phyloP scores from a whole-genome alignment of 495 filamentous ascomycete species.

The Aspergillus carlsbadensis region DNA sequence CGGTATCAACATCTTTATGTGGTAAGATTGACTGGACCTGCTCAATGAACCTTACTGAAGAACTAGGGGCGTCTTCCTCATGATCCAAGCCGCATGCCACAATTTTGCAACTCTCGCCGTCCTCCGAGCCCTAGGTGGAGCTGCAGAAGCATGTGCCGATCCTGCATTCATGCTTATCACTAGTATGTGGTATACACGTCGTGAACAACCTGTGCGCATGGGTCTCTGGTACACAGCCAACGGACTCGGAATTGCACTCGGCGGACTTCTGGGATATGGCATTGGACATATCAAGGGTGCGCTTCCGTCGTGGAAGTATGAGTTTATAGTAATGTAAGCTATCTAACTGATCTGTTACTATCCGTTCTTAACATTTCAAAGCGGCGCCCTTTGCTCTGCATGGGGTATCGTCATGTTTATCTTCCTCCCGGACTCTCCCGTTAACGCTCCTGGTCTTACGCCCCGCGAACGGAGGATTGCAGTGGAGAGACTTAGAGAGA shows the following conservation, averaged over 20 bases:
- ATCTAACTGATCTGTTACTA: background rate
- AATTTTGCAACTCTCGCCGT: constrained; percentile 53
- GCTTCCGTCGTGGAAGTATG: constrained; percentile 57
- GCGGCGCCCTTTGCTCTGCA: constrained; percentile 52
- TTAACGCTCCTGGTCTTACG: constrained; percentile 58
- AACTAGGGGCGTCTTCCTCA: constrained; percentile 51
- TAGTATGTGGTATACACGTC: constrained; percentile 52
- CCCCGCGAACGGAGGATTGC: constrained; percentile 57
- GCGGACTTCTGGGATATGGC: constrained; percentile 59
- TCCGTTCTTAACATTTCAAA: constrained; percentile 1
- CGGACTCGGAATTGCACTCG: constrained; percentile 56
- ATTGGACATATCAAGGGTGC: constrained; percentile 55
- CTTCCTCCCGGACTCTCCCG: constrained; percentile 62
- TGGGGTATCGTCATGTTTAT: constrained; percentile 60
- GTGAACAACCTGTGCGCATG: constrained; percentile 58
- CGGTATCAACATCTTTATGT: constrained; percentile 59
- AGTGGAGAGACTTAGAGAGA: constrained; percentile 56
- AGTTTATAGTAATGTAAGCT: constrained; percentile 48
- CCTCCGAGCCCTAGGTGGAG: constrained; percentile 51
- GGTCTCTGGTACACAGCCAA: constrained; percentile 62
- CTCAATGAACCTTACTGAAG: background rate
- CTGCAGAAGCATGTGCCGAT: constrained; percentile 54
- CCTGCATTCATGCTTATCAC: constrained; percentile 39
- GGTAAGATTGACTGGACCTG: constrained; percentile 27
- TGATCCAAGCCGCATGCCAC: constrained; percentile 54